Conservation (phyloP, 2,329 filamentous ascomycete genomes). For the Aphanoascus verrucosus region DNA sequence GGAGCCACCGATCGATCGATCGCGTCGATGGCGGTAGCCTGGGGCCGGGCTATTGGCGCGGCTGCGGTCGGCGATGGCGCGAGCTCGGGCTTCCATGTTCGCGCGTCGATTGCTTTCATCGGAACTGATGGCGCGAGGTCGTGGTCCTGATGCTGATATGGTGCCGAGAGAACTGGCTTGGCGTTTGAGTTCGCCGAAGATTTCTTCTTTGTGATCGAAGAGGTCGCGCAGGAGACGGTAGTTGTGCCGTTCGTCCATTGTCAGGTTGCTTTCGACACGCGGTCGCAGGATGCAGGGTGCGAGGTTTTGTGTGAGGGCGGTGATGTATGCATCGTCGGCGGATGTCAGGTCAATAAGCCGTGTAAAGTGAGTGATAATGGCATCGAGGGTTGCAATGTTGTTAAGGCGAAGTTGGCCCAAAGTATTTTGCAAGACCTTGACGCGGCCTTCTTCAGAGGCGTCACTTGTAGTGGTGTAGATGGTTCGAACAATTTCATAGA, state of each 20-base stretch:
- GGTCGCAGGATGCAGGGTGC: conserved; percentile 83
- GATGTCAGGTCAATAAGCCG: conserved; percentile 93
- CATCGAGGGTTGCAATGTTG: conserved; percentile 97
- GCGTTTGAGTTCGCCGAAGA: conserved; percentile 93
- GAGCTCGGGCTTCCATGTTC: conserved; percentile 85
- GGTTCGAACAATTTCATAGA: conserved; percentile 97
- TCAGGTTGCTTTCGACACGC: conserved; percentile 75
- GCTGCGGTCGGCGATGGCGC: conserved; percentile 61
- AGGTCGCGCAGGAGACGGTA: conserved; percentile 85
- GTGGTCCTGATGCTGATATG: conserved; percentile 26
- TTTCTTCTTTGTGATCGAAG: conserved; percentile 84
- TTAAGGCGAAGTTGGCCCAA: conserved; percentile 87
- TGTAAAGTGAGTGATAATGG: conserved; percentile 96
- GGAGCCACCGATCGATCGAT: conserved; percentile 55
- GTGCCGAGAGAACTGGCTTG: conserved; percentile 30
- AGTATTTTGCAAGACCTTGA: conserved; percentile 89
- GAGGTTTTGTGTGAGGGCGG: conserved; percentile 60
- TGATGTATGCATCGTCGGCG: conserved; percentile 76
- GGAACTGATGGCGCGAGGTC: conserved; percentile 79
- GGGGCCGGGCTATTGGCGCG: conserved; percentile 59
- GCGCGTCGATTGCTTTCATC: conserved; percentile 92
- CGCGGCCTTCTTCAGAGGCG: conserved; percentile 62
- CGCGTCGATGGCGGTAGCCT: conserved; percentile 55
- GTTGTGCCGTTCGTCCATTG: conserved; percentile 88
- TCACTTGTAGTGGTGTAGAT: conserved; percentile 80